These are phyloP conservation scores for Fusarium subtropicale DNA, from an alignment of 2,329 filamentous ascomycete genomes.

Conservation along the genomic window DNA sequence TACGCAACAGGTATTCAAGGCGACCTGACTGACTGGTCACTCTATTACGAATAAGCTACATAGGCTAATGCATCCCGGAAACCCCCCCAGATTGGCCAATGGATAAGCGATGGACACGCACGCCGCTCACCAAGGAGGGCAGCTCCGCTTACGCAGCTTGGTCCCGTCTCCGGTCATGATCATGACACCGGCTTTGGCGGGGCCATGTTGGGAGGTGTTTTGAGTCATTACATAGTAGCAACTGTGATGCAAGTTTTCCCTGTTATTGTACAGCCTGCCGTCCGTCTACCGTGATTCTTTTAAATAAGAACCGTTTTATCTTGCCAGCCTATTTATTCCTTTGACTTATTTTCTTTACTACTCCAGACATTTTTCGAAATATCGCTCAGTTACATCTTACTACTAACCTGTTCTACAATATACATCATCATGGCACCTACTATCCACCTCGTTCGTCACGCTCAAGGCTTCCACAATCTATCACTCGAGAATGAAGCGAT, in stretches of 20 bases:
- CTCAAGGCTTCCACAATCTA: conserved; percentile 86
- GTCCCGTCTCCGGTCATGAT: conserved; percentile 38
- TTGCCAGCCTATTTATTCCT: neutral
- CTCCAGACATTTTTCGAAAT: neutral
- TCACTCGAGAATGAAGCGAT: conserved; percentile 74
- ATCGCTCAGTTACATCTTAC: conserved; percentile 12
- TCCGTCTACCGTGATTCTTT: neutral
- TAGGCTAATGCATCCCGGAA: conserved; percentile 25
- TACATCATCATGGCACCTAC: conserved; percentile 60
- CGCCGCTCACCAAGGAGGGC: conserved; percentile 35
- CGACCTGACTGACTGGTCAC: conserved; percentile 17
- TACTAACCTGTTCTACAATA: neutral
- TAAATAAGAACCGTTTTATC: conserved; percentile 4
- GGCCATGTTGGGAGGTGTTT: conserved; percentile 21
- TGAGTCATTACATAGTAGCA: conserved; percentile 33
- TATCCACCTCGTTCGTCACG: conserved; percentile 78
- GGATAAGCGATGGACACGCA: conserved; percentile 36
- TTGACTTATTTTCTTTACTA: neutral
- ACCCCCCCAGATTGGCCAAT: conserved; percentile 35
- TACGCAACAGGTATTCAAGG: conserved; percentile 30
- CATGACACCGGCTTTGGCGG: conserved; percentile 32
- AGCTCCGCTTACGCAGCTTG: conserved; percentile 42
- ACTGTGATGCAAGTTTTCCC: neutral
- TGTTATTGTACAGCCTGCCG: neutral
- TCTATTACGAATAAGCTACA: conserved; percentile 4